Base-by-base conservation (phyloP, 1,284 basidiomycete species). In the Tilletia indica region DNA sequence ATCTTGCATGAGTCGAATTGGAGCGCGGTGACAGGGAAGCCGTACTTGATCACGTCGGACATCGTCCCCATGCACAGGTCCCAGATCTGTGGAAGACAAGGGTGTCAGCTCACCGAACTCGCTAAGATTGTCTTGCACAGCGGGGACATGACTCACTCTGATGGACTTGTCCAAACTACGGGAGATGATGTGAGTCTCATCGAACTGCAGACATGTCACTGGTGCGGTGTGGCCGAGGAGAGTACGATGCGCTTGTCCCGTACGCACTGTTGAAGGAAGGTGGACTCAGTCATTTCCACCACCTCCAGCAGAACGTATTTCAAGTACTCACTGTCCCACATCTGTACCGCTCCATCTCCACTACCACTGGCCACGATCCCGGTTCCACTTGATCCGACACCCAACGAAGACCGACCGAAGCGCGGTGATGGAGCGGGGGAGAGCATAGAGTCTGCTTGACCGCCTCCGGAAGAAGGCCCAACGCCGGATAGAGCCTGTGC, bases 1-100 rank as follows among this genome's bases (percentile, higher is more conserved):
- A 99, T 91, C 86, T 98, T 98, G 68, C 97, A 88, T 51, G 90
- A 91, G 85, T 99, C 86, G 83, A 99, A 99, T 84, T 99, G 97
- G 58, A 99, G 86, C 25, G 90, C 90, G 1, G 94, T 97, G 51
- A 99, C 92, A 4, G 91, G 91, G 84, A 93, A 90, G 77, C 97
- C 94, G 85, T 93, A 97, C 77, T 90, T 89, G 76, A 99, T 90
- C 6, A 93, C 93, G 80, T 99, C 95, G 72, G 91, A 90, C 67
- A 91, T 91, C 31, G 90, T 88, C 42, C 97, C 96, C 38, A 91
- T 94, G 31, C 97, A 90, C 66, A 99, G 89, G 82, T 99, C 97
- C 97, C 97, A 99, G 47, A 82, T 80, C 70, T 71, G 64, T 25
- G 67, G n/a, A 39, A 74, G 31, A 21, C n/a, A 58, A 45, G 21